Evolutionary conservation across 805 yeast genomes (phyloP).

Genomic region (Wilhelminamyces savonicus): DNA sequence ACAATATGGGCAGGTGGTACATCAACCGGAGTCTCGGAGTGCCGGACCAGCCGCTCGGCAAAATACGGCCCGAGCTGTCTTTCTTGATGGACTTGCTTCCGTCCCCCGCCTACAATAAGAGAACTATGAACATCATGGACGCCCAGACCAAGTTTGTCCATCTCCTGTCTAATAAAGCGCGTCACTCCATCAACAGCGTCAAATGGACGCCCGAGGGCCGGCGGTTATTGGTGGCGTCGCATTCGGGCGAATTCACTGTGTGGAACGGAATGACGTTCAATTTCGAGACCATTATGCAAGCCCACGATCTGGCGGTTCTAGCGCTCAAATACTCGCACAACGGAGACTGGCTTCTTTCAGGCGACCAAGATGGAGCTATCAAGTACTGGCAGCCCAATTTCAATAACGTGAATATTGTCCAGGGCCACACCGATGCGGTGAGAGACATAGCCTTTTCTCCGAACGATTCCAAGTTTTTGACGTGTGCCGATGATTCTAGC

Average conservation of each 20-base stretch:
- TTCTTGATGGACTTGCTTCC: constrained; percentile 62
- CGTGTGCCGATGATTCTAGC: constrained; percentile 87
- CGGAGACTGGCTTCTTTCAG: constrained; percentile 92
- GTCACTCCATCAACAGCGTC: constrained; percentile 85
- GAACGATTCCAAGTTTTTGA: constrained; percentile 84
- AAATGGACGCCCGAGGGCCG: constrained; percentile 97
- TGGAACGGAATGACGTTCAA: constrained; percentile 96
- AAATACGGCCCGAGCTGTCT: constrained; percentile 62
- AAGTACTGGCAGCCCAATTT: constrained; percentile 98
- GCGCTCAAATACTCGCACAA: constrained; percentile 77
- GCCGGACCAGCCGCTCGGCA: constrained; percentile 40
- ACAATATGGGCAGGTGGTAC: constrained; percentile 61
- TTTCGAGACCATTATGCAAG: constrained; percentile 97
- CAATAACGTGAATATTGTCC: constrained; percentile 81
- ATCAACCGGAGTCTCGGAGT: constrained; percentile 40
- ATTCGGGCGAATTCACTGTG: constrained; percentile 91
- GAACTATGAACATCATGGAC: constrained; percentile 49
- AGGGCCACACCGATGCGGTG: constrained; percentile 73
- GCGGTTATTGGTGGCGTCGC: constrained; percentile 80
- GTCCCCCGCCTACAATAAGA: constrained; percentile 47
- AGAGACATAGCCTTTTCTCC: constrained; percentile 88
- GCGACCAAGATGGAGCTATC: constrained; percentile 86
- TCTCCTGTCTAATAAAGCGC: constrained; percentile 82
- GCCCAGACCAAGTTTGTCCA: constrained; percentile 80
- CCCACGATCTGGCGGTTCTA: constrained; percentile 87